These are phyloP conservation scores for Helicocarpus griseus DNA, from an alignment of 2,329 filamentous ascomycete species.

Conservation along the genomic window DNA sequence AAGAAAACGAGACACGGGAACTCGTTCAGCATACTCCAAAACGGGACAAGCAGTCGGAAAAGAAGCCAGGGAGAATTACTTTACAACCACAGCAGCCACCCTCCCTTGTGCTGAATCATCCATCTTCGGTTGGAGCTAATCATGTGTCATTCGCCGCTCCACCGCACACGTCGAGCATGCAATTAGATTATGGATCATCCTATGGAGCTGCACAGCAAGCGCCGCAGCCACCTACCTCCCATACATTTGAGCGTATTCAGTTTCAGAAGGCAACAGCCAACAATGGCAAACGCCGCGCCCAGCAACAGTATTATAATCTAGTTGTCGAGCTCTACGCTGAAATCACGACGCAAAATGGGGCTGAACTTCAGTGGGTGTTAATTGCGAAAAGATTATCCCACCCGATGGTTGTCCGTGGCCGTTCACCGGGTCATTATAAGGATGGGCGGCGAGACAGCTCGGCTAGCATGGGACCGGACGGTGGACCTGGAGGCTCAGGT, in stretches of 20 bases:
- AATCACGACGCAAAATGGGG: conserved; percentile 35
- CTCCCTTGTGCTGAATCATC: conserved; percentile 24
- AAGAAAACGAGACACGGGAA: conserved; percentile 66
- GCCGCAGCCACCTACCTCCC: conserved; percentile 35
- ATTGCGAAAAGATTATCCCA: conserved; percentile 64
- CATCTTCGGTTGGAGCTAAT: conserved; percentile 14
- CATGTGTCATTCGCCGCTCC: conserved; percentile 20
- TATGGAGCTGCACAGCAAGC: conserved; percentile 23
- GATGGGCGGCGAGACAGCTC: conserved; percentile 59
- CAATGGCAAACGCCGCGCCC: conserved; percentile 81
- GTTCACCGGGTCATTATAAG: conserved; percentile 73
- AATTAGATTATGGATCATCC: conserved; percentile 26
- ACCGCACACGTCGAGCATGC: conserved; percentile 19
- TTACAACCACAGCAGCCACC: conserved; percentile 58
- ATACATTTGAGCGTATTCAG: conserved; percentile 78
- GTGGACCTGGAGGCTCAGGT: conserved; percentile 42
- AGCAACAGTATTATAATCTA: conserved; percentile 89
- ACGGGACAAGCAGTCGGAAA: conserved; percentile 75
- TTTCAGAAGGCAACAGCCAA: conserved; percentile 93
- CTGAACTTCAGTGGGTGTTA: conserved; percentile 53
- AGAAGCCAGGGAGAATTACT: conserved; percentile 59
- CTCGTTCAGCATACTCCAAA: conserved; percentile 88
- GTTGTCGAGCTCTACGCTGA: conserved; percentile 74
- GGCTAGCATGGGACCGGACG: conserved; percentile 60
- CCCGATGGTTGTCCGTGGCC: conserved; percentile 77